These are phyloP conservation scores for Lachnellula cervina DNA, from an alignment of 2,329 filamentous ascomycete genomes.

Conservation along the genomic window DNA sequence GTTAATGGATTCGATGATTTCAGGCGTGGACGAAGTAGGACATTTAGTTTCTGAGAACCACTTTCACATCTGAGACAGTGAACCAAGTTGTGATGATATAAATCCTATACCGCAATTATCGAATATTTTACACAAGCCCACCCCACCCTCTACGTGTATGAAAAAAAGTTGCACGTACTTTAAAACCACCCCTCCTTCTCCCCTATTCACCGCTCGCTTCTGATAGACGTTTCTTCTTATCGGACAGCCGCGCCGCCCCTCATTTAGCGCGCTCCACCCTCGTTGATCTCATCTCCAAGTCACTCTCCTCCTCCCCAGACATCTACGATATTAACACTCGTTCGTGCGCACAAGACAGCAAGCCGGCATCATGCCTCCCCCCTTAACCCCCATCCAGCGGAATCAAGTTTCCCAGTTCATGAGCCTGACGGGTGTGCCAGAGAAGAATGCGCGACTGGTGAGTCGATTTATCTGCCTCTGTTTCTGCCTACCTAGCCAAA, in stretches of 20 bases:
- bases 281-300: too few relatives aligned
- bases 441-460: slow-evolving; percentile 28
- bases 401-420: slow-evolving; percentile 27
- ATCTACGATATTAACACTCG: background rate
- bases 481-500: background rate
- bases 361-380: slow-evolving; percentile 28
- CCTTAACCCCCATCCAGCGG: slow-evolving; percentile 22
- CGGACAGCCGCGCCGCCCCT: background rate
- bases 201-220: slow-evolving; percentile 1
- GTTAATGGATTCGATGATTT: background rate
- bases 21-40: background rate
- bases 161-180: too few relatives aligned
- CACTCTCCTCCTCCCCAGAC: background rate
- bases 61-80: too few relatives aligned
- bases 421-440: slow-evolving; percentile 28
- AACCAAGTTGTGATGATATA: too few relatives aligned
- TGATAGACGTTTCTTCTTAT: slow-evolving; percentile 3
- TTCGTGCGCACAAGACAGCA: background rate
- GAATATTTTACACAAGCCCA: background rate
- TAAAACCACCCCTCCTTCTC: background rate
- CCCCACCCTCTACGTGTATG: too few relatives aligned
- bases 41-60: background rate
- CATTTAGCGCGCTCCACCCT: background rate
- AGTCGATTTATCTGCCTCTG: slow-evolving; percentile 9
- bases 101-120: too few relatives aligned